A percentile compares a stretch with the other conserved stretches of the same genome.
phyloP scores from a whole-genome alignment of 208 protist genomes.

The Acanthamoeba castellanii region DNA sequence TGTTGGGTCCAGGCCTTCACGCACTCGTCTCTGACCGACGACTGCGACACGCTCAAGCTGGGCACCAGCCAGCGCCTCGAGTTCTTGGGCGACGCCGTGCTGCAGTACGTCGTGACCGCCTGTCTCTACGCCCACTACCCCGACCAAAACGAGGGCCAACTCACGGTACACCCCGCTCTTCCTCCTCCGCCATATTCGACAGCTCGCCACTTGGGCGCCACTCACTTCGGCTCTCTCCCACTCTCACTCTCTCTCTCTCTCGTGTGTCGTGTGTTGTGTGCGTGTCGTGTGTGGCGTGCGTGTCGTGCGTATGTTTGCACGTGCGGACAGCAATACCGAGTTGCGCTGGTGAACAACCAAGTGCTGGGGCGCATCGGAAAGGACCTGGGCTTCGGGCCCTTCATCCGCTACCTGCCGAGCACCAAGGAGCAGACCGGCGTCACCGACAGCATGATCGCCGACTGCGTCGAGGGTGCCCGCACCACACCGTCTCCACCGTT shows the following conservation, averaged over 20 bases:
- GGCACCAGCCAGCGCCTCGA: conserved; percentile 50
- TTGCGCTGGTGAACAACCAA: conserved; percentile 5
- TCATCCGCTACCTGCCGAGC: conserved; percentile 24
- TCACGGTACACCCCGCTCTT: background rate
- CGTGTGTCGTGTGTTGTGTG: too few species aligned
- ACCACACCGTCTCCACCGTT: background rate
- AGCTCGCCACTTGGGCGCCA: background rate
- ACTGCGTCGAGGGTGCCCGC: background rate
- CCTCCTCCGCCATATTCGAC: background rate
- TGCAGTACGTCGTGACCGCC: background rate
- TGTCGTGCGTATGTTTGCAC: background rate
- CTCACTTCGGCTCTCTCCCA: background rate
- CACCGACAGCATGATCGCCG: conserved; percentile 38
- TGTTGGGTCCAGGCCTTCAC: conserved; percentile 7
- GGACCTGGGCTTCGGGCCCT: background rate
- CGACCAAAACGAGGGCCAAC: conserved; percentile 1
- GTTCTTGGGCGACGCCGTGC: conserved; percentile 57
- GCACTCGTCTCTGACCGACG: background rate
- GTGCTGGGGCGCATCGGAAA: background rate
- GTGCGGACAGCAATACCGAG: background rate
- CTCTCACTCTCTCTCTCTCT: background rate
- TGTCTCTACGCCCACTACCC: background rate
- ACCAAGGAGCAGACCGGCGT: background rate
- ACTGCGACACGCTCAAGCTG: conserved; percentile 10
- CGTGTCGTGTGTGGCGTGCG: background rate